A percentile compares a stretch with the other conserved stretches of the same genome.
Conservation (phyloP, 306 rosid genomes). For the Hippophae rhamnoides region DNA sequence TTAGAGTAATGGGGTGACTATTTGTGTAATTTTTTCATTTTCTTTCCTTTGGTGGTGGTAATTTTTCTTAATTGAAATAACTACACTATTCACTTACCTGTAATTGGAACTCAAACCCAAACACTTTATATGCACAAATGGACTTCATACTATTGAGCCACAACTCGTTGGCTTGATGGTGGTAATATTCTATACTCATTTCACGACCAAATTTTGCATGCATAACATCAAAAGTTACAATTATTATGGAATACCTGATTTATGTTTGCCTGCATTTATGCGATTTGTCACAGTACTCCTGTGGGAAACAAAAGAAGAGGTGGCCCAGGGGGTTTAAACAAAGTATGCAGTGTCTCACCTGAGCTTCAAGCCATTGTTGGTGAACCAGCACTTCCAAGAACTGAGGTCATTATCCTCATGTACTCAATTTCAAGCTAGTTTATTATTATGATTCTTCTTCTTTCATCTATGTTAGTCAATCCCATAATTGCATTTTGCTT, state of each 20-base stretch:
- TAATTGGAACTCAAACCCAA: too few relatives aligned
- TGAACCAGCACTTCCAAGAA: slow-evolving; percentile 64
- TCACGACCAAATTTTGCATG: too few relatives aligned
- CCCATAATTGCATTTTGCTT: slow-evolving; percentile 2
- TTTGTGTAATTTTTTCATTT: too few relatives aligned
- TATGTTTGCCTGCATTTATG: slow-evolving; percentile 2
- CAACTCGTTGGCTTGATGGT: too few relatives aligned
- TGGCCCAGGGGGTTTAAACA: slow-evolving; percentile 66
- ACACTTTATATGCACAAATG: too few relatives aligned
- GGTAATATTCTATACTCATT: too few relatives aligned
- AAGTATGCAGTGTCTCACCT: slow-evolving; percentile 74
- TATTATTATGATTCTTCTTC: not conserved
- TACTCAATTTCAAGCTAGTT: not conserved
- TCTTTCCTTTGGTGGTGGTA: too few relatives aligned
- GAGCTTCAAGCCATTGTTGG: slow-evolving; percentile 68
- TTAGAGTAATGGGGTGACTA: too few relatives aligned
- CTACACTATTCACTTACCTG: too few relatives aligned
- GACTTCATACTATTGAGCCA: too few relatives aligned
- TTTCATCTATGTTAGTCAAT: not conserved
- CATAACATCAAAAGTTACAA: not conserved
- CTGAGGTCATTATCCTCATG: slow-evolving; percentile 41
- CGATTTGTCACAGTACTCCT: slow-evolving; percentile 30
- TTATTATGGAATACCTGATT: slow-evolving; percentile 5
- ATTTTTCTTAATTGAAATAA: too few relatives aligned
- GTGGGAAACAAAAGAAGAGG: slow-evolving; percentile 60